Evolutionary conservation across 345 rosid genomes (phyloP), one percentile per base, ranked within the genome.

Genomic region (Iberis pinnata): DNA sequence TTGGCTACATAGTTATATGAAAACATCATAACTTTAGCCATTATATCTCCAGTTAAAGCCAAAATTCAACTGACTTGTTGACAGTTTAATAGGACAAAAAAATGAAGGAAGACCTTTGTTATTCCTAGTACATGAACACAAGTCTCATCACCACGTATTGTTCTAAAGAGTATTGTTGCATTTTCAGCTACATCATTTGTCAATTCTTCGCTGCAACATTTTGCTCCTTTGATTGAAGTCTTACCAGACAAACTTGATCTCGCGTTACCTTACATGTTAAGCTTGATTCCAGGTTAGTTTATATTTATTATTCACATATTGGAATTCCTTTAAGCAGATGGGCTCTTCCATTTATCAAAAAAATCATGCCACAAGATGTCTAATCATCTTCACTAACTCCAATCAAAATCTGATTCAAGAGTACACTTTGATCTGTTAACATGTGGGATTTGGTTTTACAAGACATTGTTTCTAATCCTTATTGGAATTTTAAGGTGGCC

Each of bases 121-220:
- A 7, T 15, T 24, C 38, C 25, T 17, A 8, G 17, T 46, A 48
- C 50, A 13, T 52, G 52, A 24, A 36, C 43, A 52, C 4, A 35
- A 24, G 54, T 62, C 43, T 63, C 53, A 18, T 32, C 60, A 53
- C 32, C 48, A 45, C 35, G 3, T 46, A 44, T 53, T 53, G 16
- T 17, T 26, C 12, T 48, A 2, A 35, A 49, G 32, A 57, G 18
- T 36, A 26, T 36, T 70, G 33, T 49, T 65, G 37, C 56, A 61
- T 58, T 55, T 65, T 56, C 88, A 92, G 93, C 86, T 45, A 82
- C 96, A 19, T 87, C 89, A 60, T 87, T 78, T 60, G 65, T 61
- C 43, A 65, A 60, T 63, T 84, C 95, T 7, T 79, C 46, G 17
- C 59, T 84, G 63, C 86, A 69, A 64, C 56, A 81, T 53, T 73